Base-by-base conservation (phyloP, 2,329 filamentous ascomycete genomes). In the Amesomyces nigricolor region DNA sequence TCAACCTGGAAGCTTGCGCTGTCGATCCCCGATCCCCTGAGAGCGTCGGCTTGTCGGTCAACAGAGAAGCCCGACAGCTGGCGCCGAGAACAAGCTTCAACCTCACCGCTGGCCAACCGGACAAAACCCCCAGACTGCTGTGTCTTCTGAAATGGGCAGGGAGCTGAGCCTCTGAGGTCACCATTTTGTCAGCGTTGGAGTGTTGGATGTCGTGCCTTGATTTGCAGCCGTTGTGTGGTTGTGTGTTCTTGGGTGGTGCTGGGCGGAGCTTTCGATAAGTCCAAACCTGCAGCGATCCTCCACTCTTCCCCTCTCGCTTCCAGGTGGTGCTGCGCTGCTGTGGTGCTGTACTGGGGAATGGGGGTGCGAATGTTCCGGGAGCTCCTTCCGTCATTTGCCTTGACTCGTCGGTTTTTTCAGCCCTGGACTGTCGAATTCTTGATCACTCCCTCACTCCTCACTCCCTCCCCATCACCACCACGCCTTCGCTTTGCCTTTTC, bases 141-240 rank as follows among this genome's bases (percentile, higher is more conserved):
- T 5, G 6, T 11, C 45, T 38, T 32, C 47, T 46, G 19, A 38
- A 42, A 22, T 35, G 22, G 48, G 35, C 17, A 53, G 32, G 44
- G 40, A 56, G 44, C 30, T 19, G 11, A 37, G 45, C 32, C 29
- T 50, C 45, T 60, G 50, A 53, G 48, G 57, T 51, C 58, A 61
- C 47, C 48, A 50, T 52, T 51, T 37, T 49, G 44, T 37, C 39
- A 30, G 16, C 26, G 14, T 35, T 42, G 26, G 38, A 19, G n/a
- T 35, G 14, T 35, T 42, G 26, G 38, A 19, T n/a, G 29, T 47
- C 54, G 56, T 58, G 50, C 54, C 57, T 54, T 59, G 57, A 47
- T 58, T 61, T 59, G 30, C 30, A 10, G 10, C 7, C 30, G 30
- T 32, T 32, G 30, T 32, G 7, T 58, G 54, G 35, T 26, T 35